Evolutionary conservation across 352 stramenopile genomes (phyloP), one percentile per base, ranked within the genome.

Genomic region (Pythium apleroticum): DNA sequence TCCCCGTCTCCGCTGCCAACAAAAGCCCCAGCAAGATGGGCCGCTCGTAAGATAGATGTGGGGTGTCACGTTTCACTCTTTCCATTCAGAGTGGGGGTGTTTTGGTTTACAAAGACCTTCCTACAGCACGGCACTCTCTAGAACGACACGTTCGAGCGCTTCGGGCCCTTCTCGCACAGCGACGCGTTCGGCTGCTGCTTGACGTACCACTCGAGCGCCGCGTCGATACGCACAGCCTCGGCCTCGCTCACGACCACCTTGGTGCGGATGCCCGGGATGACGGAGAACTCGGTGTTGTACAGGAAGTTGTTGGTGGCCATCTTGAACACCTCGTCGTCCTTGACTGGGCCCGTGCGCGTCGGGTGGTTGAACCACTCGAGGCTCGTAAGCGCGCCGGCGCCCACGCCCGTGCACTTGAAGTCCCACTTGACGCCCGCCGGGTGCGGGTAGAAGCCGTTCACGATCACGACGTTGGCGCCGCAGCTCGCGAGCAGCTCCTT

Each of bases 391-490:
- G 54, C 39, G 27, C 84, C 84, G 1, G 41, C 60, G 15, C 58
- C 61, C 31, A 58, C 20, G 15, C 64, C 73, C 27, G 72, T 85
- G 76, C 84, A 92, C 59, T 69, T 78, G 70, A 85, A 92, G 15
- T 69, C 72, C 60, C 85, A 92, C 74, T 88, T 88, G 65, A 92
- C 76, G 57, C 81, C 81, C 3, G 75, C 75, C 22, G 78, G 67
- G 60, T 92, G 81, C 25, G 86, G 69, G 71, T 88, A 90, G 52
- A 85, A 78, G 31, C 83, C 83, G 65, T 92, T 90, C 39, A 76
- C 61, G 20, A 77, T 58, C 22, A 90, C 67, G 12, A 79, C 50
- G 27, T 72, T 71, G 46, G 52, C 70, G 17, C 78, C 84, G 50
- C 84, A 90, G 57, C 62, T 84, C 3, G 41, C 71, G 27, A 55